phyloP scores from a whole-genome alignment of 495 filamentous ascomycete genomes.

The Cairneyella variabilis region DNA sequence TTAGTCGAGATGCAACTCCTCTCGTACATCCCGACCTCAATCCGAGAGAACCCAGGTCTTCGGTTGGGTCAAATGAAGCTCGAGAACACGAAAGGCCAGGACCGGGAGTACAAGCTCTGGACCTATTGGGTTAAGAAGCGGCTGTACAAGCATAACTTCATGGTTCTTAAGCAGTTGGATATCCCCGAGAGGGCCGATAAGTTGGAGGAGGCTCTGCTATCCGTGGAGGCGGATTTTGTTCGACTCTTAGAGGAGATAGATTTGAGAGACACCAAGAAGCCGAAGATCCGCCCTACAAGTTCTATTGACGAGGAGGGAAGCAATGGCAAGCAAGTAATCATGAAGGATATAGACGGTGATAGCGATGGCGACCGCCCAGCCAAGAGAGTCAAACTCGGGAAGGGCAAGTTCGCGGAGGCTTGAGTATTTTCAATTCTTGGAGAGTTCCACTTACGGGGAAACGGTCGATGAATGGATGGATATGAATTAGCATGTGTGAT shows the following conservation, averaged over 20 bases:
- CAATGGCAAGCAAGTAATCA: no score
- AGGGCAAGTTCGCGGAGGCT: no score
- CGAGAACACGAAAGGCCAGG: conserved; percentile 39
- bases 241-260: conserved; percentile 51
- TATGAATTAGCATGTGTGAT: no score
- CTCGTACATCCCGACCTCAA: conserved; percentile 58
- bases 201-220: conserved; percentile 70
- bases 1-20: conserved; percentile 88
- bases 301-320: no score
- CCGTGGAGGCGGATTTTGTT: conserved; percentile 81
- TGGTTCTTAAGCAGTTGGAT: conserved; percentile 76
- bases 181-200: conserved; percentile 71
- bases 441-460: no score
- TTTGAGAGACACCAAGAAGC: no score
- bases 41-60: conserved; percentile 44
- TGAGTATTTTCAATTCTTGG: no score
- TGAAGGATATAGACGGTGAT: no score
- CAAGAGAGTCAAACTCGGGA: no score
- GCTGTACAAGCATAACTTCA: conserved; percentile 72
- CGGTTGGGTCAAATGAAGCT: conserved; percentile 29
- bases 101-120: conserved; percentile 75
- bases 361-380: no score
- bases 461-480: no score
- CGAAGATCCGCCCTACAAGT: no score
- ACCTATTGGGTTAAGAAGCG: conserved; percentile 76